Evolutionary conservation across 257 asterid species (phyloP).

Genomic region (Anisodus tanguticus): DNA sequence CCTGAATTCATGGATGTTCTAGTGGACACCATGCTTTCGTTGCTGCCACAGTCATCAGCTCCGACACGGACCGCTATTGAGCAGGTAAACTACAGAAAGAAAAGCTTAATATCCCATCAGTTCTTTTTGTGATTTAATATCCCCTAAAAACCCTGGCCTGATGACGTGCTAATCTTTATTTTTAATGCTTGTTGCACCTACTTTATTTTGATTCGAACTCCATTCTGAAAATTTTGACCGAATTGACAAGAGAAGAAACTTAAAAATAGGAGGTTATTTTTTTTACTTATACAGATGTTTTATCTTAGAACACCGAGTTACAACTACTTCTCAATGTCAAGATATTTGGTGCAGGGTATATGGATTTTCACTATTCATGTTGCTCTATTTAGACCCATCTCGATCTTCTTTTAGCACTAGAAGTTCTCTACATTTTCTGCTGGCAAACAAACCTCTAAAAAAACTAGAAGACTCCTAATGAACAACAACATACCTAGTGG

Average conservation of each 20-base stretch:
- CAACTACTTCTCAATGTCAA: background rate
- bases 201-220: constrained; percentile 2
- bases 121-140: background rate
- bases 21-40: constrained; percentile 84
- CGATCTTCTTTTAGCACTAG: background rate
- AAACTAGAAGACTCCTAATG: background rate
- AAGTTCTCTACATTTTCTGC: background rate
- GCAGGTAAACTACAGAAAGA: constrained; percentile 55
- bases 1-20: constrained; percentile 88
- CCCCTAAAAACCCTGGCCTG: background rate
- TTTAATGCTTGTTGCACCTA: background rate
- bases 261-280: background rate
- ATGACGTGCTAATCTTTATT: background rate
- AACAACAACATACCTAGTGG: no score
- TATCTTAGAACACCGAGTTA: background rate
- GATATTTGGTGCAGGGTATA: background rate
- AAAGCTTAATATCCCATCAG: background rate
- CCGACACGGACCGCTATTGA: constrained; percentile 90
- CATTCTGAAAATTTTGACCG: background rate
- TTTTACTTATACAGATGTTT: background rate
- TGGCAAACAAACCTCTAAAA: constrained; percentile 11
- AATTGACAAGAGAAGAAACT: background rate
- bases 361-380: background rate
- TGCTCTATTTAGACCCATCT: constrained; percentile 3
- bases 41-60: constrained; percentile 86